Conservation (phyloP, 768 basidiomycete genomes). For the Termitomyces sp. region DNA sequence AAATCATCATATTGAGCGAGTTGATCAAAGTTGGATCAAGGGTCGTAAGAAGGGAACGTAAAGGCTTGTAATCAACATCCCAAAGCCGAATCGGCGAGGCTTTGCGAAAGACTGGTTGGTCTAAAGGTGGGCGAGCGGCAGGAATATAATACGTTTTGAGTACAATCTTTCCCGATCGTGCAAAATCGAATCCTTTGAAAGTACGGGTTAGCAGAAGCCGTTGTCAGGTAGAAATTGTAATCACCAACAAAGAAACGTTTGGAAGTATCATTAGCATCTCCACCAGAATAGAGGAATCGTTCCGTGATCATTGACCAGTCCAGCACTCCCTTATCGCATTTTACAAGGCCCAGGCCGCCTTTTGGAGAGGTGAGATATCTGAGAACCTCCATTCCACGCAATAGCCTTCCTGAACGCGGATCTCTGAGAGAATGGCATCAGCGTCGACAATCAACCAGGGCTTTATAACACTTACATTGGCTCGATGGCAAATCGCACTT, state of each 20-base stretch:
- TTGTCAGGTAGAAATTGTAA: conserved; percentile 1
- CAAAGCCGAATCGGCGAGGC: conserved; percentile 15
- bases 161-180: conserved; percentile 20
- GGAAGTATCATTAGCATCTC: conserved; percentile 5
- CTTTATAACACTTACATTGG: conserved; percentile 22
- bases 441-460: background rate
- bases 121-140: conserved; percentile 10
- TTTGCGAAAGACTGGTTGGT: background rate
- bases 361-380: conserved; percentile 23
- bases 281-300: conserved; percentile 23
- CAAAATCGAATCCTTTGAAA: conserved; percentile 26
- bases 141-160: conserved; percentile 30
- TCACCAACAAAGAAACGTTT: conserved; percentile 30
- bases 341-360: conserved; percentile 26
- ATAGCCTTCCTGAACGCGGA: conserved; percentile 22
- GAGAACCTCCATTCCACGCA: conserved; percentile 22
- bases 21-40: conserved; percentile 22
- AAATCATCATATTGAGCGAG: conserved; percentile 23
- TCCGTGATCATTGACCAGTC: conserved; percentile 26
- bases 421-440: conserved; percentile 17
- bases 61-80: conserved; percentile 21
- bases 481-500: conserved; percentile 30
- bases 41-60: conserved; percentile 18
- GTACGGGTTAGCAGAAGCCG: background rate
- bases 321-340: conserved; percentile 18